These are phyloP conservation scores for Furcasterigmium furcatum DNA, from an alignment of 2,329 filamentous ascomycete species.

Conservation along the genomic window DNA sequence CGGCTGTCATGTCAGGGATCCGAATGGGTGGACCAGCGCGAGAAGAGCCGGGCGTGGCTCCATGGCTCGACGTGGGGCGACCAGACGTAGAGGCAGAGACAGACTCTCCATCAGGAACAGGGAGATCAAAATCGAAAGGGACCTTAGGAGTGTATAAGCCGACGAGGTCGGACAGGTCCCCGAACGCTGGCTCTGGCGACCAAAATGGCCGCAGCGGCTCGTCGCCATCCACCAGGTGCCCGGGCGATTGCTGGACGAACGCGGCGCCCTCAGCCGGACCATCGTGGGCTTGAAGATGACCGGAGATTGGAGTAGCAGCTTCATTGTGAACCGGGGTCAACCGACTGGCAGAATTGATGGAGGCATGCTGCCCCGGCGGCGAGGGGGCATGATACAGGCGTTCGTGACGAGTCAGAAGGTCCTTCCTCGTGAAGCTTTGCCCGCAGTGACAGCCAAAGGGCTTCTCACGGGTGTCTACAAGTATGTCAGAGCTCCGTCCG, in stretches of 20 bases:
- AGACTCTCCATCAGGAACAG: not conserved
- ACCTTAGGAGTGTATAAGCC: constrained; percentile 1
- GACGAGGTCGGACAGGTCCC: constrained; percentile 4
- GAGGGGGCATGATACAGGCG: constrained; percentile 3
- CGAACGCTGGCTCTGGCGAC: constrained; percentile 2
- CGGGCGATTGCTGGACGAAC: no score
- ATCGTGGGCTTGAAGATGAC: not conserved
- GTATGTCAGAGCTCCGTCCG: not conserved
- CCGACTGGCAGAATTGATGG: not conserved
- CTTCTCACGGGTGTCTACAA: constrained; percentile 3
- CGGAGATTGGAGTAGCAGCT: no score
- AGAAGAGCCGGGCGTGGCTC: no score
- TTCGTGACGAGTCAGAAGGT: constrained; percentile 5
- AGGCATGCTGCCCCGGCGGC: not conserved
- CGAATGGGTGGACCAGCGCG: not conserved
- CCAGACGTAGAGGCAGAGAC: no score
- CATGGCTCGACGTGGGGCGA: no score
- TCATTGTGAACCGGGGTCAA: not conserved
- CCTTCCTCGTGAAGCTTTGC: not conserved
- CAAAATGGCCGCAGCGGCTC: not conserved
- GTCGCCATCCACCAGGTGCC: not conserved
- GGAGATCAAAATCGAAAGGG: constrained; percentile 2
- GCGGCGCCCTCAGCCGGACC: not conserved
- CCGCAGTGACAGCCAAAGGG: constrained; percentile 5
- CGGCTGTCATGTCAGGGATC: not conserved